Base-by-base conservation (phyloP, 148 eudicot species). In the Polygonum aviculare region DNA sequence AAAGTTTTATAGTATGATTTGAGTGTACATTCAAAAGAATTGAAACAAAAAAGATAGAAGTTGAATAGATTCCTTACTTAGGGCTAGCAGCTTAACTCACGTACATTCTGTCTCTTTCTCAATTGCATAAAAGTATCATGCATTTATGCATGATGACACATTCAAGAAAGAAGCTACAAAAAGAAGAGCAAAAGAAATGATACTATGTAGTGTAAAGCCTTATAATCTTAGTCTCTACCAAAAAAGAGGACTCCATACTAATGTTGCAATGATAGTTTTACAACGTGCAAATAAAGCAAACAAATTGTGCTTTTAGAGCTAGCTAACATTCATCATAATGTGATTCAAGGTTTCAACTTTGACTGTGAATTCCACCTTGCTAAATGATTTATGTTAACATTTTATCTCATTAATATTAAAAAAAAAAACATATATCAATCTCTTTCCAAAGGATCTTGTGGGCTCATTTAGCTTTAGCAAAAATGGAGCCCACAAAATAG, bases 401-500 rank as follows among this genome's bases (percentile, higher is more conserved):
- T 31, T 22, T 7, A 57, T 57, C 40, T 33, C 12, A 63, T 63
- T 63, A 33, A 31, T 26, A 62, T 63, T 63, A 31, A 21, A 36
- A 5, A 65, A 1, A 65, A 12, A 36, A 6, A 33, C 15, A 14
- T 65, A 35, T 36, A 36, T 16, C 72, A 67, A 67, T 67, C 72
- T 67, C 72, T 67, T 72, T 72, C 75, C 35, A 72, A 41, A 45
- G 75, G 75, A 72, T 72, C 45, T 72, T 72, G 75, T 72, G 75
- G 75, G 75, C 75, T 72, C 75, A 72, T 67, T 14, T 35, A 67
- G 45, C 72, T 67, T 67, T 67, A 67, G 44, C 45, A 67, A 36
- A 67, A 67, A 67, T 67, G 72, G 72, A 67, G 72, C 72, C 75
- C 75, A 72, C 75, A 19, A 72, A 72, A 72, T 72, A 72, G 75